Evolutionary conservation across 2,329 filamentous ascomycete species (phyloP), one percentile per base, ranked within the genome.

Genomic region (Alternaria burnsii): DNA sequence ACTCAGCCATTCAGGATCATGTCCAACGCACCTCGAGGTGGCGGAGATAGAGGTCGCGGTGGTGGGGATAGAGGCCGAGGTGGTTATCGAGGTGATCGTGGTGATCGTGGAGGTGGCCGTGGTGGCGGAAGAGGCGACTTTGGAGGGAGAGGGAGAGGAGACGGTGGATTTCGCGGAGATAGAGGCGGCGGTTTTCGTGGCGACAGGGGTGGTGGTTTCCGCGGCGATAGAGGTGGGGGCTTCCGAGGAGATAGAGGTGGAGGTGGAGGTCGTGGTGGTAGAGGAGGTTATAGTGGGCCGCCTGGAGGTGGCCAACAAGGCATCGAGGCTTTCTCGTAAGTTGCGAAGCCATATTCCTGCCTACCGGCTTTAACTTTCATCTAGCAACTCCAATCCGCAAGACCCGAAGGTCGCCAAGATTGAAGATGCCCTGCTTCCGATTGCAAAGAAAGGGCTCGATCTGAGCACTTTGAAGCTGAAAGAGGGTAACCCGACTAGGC

Each of bases 401-500:
- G 42, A 65, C 42, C 41, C 51, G 6, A 68, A 59, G 40, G 53
- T 67, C 8, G 38, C 55, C 3, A 58, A 65, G 5, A 30, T 34
- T 7, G 64, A 68, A 53, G 62, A 68, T 52, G 22, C 58, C 5
- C 18, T 67, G 44, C 64, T 61, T 56, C 62, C 62, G 4, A 20
- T 16, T 8, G 50, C 24, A 5, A 68, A 67, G 44, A 67, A 63
- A 41, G 59, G 41, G 5, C 62, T 65, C 36, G 58, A 60, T 14
- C 51, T 67, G 2, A 28, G 55, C 14, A 44, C 53, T 40, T 20
- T 66, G 34, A 54, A 55, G 34, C 28, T 69, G 1, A 53, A 54
- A 9, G 58, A 67, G 20, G 56, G 51, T 8, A 47, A 58, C 11
- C 65, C 68, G 4, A 52, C 14, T 7, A 61, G 68, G 12, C 66